These are phyloP conservation scores for Coprinopsis sp. DNA, from an alignment of 768 basidiomycete genomes.

Conservation along the genomic window DNA sequence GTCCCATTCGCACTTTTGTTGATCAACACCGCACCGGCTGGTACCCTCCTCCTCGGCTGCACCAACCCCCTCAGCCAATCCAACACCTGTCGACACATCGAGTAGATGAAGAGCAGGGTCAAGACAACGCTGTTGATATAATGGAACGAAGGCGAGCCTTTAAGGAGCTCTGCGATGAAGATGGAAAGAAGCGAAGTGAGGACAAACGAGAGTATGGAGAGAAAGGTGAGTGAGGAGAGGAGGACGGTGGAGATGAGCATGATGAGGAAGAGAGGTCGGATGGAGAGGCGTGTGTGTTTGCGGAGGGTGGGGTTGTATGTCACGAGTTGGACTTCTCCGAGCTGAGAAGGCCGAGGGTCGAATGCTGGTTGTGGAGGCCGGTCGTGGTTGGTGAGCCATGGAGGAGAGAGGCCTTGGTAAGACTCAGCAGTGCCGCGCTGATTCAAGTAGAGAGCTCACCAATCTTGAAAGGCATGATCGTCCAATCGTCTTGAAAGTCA, in stretches of 20 bases:
- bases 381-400: too few relatives aligned
- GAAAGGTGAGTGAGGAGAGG: background rate
- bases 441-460: too few relatives aligned
- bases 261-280: conserved; percentile 1
- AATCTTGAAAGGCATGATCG: too few relatives aligned
- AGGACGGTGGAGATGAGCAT: background rate
- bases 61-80: background rate
- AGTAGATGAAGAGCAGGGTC: conserved; percentile 1
- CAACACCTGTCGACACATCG: background rate
- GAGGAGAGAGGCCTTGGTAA: too few relatives aligned
- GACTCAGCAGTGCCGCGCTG: too few relatives aligned
- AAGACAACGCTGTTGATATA: background rate
- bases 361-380: too few relatives aligned
- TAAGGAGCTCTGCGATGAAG: background rate
- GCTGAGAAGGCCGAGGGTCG: too few relatives aligned
- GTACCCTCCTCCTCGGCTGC: conserved; percentile 1
- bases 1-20: too few relatives aligned
- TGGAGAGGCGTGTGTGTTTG: conserved; percentile 1
- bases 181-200: background rate
- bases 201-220: background rate
- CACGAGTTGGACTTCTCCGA: conserved; percentile 1
- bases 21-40: too few relatives aligned
- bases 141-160: conserved; percentile 4
- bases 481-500: too few relatives aligned
- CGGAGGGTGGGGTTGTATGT: background rate